These are phyloP conservation scores for Erysimum cheiranthoides DNA, from an alignment of 345 rosid species.

Conservation along the genomic window DNA sequence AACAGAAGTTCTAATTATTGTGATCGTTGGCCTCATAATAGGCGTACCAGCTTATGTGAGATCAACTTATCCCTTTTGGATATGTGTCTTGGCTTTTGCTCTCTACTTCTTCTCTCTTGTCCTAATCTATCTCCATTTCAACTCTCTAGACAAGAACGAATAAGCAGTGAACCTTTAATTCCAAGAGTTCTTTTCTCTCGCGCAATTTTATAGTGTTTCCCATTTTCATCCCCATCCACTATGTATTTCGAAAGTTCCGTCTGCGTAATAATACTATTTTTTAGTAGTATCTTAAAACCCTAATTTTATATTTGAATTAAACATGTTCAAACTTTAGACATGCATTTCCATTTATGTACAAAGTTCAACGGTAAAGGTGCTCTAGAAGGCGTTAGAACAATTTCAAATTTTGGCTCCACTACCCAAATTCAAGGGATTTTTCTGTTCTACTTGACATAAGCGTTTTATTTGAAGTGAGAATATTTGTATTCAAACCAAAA, in stretches of 20 bases:
- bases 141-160: conserved; percentile 10
- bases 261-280: background rate
- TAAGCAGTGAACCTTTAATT: conserved; percentile 23
- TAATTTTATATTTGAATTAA: too few species aligned
- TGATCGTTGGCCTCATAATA: conserved; percentile 34
- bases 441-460: too few species aligned
- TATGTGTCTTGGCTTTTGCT: conserved; percentile 38
- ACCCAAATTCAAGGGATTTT: too few species aligned
- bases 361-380: background rate
- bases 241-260: background rate
- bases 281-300: too few species aligned
- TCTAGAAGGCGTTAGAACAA: too few species aligned
- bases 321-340: too few species aligned
- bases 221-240: background rate
- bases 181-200: background rate
- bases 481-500: too few species aligned
- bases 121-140: conserved; percentile 35
- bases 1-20: conserved; percentile 35
- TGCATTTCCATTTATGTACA: too few species aligned
- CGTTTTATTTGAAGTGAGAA: too few species aligned
- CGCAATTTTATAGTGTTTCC: background rate
- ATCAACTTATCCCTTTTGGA: conserved; percentile 42
- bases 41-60: conserved; percentile 42
- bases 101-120: conserved; percentile 40
- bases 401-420: background rate